A percentile compares a stretch with the other conserved stretches of the same genome.
Evolutionary conservation across 2,329 filamentous ascomycete genomes (phyloP).

Genomic region (Alternaria brassicae): DNA sequence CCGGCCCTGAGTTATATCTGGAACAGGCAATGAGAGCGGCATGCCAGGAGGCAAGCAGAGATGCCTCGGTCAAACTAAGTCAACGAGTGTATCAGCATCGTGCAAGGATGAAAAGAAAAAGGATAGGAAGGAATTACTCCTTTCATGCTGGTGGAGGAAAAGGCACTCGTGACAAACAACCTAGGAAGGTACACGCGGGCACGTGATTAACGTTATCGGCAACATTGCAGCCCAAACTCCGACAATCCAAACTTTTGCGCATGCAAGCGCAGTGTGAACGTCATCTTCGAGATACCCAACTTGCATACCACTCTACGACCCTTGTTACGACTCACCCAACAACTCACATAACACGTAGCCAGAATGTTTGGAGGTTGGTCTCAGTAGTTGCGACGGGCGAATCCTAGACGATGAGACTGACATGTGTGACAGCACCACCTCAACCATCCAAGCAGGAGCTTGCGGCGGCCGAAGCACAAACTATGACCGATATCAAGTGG

Average conservation of each 20-base stretch:
- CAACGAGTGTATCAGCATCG: not conserved
- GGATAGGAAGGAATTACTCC: not conserved
- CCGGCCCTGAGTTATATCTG: not conserved
- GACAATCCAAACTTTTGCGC: conserved; percentile 18
- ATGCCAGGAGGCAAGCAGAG: not conserved
- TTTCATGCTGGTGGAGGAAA: not conserved
- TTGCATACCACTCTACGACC: conserved; percentile 7
- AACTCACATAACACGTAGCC: not conserved
- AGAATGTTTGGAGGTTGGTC: conserved; percentile 63
- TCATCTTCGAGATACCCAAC: conserved; percentile 9
- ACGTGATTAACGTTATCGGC: conserved; percentile 11
- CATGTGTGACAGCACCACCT: conserved; percentile 65
- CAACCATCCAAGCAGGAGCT: conserved; percentile 75
- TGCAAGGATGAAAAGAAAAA: not conserved
- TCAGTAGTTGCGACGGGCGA: not conserved
- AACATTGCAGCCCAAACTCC: conserved; percentile 7
- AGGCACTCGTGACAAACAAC: not conserved
- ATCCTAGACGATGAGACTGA: conserved; percentile 9
- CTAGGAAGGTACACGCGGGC: not conserved
- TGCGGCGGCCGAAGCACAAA: conserved; percentile 67
- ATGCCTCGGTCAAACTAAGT: not conserved
- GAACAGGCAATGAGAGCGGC: not conserved
- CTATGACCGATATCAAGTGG: conserved; percentile 70
- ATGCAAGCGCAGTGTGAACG: conserved; percentile 4
- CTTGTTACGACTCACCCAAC: not conserved